Evolutionary conservation across 129 eudicot species (phyloP).

Genomic region (Pittosporum tobira): DNA sequence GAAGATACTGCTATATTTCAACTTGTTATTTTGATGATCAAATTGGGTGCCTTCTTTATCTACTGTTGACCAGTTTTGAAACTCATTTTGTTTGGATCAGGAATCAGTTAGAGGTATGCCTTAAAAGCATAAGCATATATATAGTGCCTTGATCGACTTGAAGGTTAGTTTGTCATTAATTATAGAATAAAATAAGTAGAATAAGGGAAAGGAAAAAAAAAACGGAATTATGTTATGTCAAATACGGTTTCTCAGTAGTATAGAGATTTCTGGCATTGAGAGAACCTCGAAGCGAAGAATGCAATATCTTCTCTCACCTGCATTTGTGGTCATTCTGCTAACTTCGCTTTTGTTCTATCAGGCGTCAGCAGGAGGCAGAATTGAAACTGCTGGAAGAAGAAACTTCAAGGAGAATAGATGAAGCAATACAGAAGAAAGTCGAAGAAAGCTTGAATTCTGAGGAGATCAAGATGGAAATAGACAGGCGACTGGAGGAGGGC

Average conservation of each 20-base stretch:
- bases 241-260: slow-evolving; percentile 6
- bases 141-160: slow-evolving; percentile 49
- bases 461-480: slow-evolving; percentile 63
- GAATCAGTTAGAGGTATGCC: slow-evolving; percentile 87
- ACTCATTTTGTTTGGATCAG: slow-evolving; percentile 79
- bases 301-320: slow-evolving; percentile 13
- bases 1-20: slow-evolving; percentile 77
- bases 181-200: slow-evolving; percentile 16
- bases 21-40: slow-evolving; percentile 79
- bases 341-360: slow-evolving; percentile 22
- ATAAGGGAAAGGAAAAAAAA: slow-evolving; percentile 13
- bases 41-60: slow-evolving; percentile 73
- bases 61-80: slow-evolving; percentile 75
- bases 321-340: slow-evolving; percentile 12
- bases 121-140: slow-evolving; percentile 61
- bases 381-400: slow-evolving; percentile 83
- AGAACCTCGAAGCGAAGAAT: not conserved
- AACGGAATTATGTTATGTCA: slow-evolving; percentile 8
- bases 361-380: slow-evolving; percentile 89
- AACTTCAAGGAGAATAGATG: slow-evolving; percentile 84
- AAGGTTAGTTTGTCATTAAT: slow-evolving; percentile 70
- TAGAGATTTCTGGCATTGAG: slow-evolving; percentile 9
- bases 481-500: slow-evolving; percentile 62
- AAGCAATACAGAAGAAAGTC: slow-evolving; percentile 64
- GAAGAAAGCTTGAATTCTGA: slow-evolving; percentile 61